Conservation (phyloP, 1,284 basidiomycete species). For the Tetrapyrgos nigripes region DNA sequence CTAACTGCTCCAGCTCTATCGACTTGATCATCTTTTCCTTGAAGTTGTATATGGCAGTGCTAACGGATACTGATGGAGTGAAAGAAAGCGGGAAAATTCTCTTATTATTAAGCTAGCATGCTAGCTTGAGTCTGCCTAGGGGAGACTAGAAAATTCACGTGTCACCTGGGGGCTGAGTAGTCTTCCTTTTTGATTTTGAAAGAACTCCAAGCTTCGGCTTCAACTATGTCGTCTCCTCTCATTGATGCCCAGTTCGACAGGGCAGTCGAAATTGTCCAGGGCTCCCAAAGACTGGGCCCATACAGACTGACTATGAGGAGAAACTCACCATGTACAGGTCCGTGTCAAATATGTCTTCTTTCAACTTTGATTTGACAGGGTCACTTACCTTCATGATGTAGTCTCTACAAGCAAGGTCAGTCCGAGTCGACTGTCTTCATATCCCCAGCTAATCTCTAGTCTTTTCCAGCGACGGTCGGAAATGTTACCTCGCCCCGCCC, state of each 20-base stretch:
- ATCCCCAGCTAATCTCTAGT: constrained; percentile 15
- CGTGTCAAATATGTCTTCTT: constrained; percentile 1
- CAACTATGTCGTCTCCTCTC: constrained; percentile 46
- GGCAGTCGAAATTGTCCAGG: constrained; percentile 94
- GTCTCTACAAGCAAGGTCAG: constrained; percentile 91
- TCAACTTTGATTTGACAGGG: constrained; percentile 3
- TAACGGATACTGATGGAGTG: too few species aligned
- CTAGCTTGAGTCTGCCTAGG: too few species aligned
- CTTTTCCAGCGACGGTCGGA: constrained; percentile 79
- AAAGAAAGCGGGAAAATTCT: too few species aligned
- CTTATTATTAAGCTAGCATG: too few species aligned
- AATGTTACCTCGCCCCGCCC: constrained; percentile 84
- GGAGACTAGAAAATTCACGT: too few species aligned
- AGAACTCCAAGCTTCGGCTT: too few species aligned
- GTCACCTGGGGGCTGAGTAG: neutral
- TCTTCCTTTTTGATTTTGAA: too few species aligned
- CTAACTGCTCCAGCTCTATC: too few species aligned
- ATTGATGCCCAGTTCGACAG: constrained; percentile 90
- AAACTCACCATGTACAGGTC: constrained; percentile 95
- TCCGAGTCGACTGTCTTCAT: neutral
- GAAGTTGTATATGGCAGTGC: too few species aligned
- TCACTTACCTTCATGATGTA: constrained; percentile 36
- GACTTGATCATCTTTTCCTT: too few species aligned
- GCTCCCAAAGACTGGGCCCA: constrained; percentile 92
- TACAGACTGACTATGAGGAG: constrained; percentile 97